Conservation (phyloP, 192 early-diverging fungal species). For the Powellomyces hirtus region DNA sequence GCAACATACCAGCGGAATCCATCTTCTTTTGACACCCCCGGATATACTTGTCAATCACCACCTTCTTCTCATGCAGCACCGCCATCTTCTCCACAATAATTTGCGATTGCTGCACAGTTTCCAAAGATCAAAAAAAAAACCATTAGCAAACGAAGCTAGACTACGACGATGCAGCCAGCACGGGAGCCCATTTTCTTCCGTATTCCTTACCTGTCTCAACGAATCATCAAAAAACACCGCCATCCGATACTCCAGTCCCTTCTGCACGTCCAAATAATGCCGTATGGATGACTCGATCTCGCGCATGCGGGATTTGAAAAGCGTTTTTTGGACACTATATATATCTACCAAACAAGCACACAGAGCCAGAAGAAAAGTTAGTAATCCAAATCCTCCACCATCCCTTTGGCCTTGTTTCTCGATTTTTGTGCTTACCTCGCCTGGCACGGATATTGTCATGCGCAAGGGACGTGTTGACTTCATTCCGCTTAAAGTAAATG, state of each 20-base stretch:
- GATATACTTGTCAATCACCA: slow-evolving; percentile 46
- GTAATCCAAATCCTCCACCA: background rate
- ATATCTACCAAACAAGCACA: slow-evolving; percentile 37
- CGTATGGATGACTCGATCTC: slow-evolving; percentile 59
- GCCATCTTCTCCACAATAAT: slow-evolving; percentile 57
- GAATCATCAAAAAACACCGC: slow-evolving; percentile 45
- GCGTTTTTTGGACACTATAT: slow-evolving; percentile 51
- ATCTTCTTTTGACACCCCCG: slow-evolving; percentile 26
- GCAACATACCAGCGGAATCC: background rate
- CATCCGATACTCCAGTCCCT: slow-evolving; percentile 47
- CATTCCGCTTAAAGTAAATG: slow-evolving; percentile 40
- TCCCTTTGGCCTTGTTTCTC: no score
- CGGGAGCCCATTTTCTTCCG: slow-evolving; percentile 12
- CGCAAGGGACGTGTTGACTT: background rate
- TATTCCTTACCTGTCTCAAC: background rate
- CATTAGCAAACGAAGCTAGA: background rate
- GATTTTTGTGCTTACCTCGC: no score
- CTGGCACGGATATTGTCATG: slow-evolving; percentile 10
- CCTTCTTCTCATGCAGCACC: slow-evolving; percentile 61
- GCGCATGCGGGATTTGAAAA: slow-evolving; percentile 51
- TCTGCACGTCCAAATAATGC: slow-evolving; percentile 50
- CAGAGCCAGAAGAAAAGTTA: background rate
- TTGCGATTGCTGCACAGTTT: slow-evolving; percentile 47
- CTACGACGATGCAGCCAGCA: no score
- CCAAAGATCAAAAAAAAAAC: no score